These are phyloP conservation scores for Maudiozyma serrabonitensis DNA, from an alignment of 805 yeast genomes.

Conservation along the genomic window DNA sequence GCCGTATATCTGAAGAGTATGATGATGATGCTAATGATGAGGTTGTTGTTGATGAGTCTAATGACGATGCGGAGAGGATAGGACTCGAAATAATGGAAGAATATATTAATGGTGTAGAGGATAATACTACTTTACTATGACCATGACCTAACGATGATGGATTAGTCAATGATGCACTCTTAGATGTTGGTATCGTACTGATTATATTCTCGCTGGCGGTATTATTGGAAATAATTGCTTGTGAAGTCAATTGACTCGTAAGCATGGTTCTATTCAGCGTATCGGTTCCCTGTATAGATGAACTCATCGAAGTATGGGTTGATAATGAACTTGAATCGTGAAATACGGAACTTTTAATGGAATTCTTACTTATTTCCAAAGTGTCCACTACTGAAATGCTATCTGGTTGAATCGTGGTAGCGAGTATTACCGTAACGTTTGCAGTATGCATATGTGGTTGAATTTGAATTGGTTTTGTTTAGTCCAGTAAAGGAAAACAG, in stretches of 20 bases:
- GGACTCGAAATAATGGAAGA: not conserved
- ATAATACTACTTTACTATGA: not conserved
- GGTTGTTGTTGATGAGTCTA: not conserved
- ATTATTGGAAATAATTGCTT: too few relatives aligned
- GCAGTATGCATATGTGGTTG: not conserved
- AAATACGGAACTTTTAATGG: too few relatives aligned
- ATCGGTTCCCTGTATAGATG: too few relatives aligned
- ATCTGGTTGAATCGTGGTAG: not conserved
- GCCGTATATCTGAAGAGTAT: conserved; percentile 4
- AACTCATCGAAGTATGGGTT: too few relatives aligned
- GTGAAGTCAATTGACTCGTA: too few relatives aligned
- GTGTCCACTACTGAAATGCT: not conserved
- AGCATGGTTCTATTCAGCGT: too few relatives aligned
- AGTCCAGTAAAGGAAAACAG: too few relatives aligned
- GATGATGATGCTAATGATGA: not conserved
- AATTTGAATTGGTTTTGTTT: not conserved
- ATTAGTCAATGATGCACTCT: not conserved
- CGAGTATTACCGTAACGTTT: not conserved
- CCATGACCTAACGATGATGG: not conserved
- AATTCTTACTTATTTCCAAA: too few relatives aligned
- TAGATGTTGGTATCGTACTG: too few relatives aligned
- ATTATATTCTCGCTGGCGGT: too few relatives aligned
- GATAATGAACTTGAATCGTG: too few relatives aligned
- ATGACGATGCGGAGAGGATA: not conserved
- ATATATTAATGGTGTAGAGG: not conserved